phyloP scores from a whole-genome alignment of 1,284 basidiomycete species.

The Malassezia equina region DNA sequence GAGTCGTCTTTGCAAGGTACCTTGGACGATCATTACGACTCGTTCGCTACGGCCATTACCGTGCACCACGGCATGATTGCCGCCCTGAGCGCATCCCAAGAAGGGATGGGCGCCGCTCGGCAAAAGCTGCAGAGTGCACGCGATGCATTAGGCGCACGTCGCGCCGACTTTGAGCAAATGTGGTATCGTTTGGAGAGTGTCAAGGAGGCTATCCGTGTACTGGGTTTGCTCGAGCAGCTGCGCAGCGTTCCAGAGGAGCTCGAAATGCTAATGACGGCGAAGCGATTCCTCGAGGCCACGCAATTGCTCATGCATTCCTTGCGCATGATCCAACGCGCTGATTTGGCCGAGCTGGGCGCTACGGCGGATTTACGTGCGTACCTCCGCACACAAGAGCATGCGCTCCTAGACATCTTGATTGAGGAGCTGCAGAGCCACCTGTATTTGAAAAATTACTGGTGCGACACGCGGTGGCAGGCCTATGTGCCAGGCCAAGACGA shows the following conservation, averaged over 20 bases:
- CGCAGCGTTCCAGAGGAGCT: slow-evolving; percentile 83
- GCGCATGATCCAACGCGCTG: slow-evolving; percentile 79
- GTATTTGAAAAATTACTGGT: slow-evolving; percentile 96
- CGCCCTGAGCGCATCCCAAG: slow-evolving; percentile 30
- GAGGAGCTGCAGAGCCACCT: slow-evolving; percentile 94
- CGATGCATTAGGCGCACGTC: slow-evolving; percentile 41
- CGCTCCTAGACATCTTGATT: slow-evolving; percentile 62
- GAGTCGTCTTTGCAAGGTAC: slow-evolving; percentile 42
- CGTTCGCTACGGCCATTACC: slow-evolving; percentile 47
- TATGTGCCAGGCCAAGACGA: slow-evolving; percentile 69
- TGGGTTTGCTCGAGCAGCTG: slow-evolving; percentile 54
- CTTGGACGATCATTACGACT: slow-evolving; percentile 45
- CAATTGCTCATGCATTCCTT: slow-evolving; percentile 76
- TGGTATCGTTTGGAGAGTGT: slow-evolving; percentile 43
- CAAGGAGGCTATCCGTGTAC: slow-evolving; percentile 39
- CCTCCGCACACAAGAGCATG: slow-evolving; percentile 67
- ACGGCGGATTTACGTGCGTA: slow-evolving; percentile 78
- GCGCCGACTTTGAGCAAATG: slow-evolving; percentile 46
- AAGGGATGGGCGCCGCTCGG: slow-evolving; percentile 28
- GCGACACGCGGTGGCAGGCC: slow-evolving; percentile 77
- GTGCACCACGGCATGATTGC: slow-evolving; percentile 40
- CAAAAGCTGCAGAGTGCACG: slow-evolving; percentile 33
- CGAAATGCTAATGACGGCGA: slow-evolving; percentile 90
- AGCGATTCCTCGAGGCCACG: slow-evolving; percentile 79
- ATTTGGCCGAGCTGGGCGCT: slow-evolving; percentile 89